Conservation (phyloP, 176 grass and related monocot genomes). For the Musa itinerans region DNA sequence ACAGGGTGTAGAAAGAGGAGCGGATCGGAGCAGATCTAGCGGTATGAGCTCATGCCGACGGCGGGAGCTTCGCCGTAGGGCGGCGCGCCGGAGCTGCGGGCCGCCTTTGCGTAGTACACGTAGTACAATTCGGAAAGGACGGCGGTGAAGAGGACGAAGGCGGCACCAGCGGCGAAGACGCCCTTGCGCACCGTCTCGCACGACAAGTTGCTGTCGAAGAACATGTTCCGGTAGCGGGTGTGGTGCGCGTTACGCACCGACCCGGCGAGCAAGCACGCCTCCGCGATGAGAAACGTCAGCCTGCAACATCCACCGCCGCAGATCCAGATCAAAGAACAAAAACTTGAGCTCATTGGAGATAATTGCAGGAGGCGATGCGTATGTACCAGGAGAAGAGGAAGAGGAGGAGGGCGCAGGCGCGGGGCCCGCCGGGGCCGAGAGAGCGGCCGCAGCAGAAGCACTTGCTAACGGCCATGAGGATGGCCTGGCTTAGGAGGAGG, state of each 20-base stretch:
- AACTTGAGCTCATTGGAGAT: background rate
- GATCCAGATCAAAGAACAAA: background rate
- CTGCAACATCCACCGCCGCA: constrained; percentile 19
- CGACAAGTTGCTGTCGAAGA: background rate
- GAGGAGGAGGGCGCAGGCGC: constrained; percentile 53
- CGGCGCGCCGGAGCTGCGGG: constrained; percentile 21
- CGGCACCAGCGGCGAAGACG: constrained; percentile 74
- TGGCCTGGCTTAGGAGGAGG: constrained; percentile 41
- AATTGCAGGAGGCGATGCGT: background rate
- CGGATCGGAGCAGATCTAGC: background rate
- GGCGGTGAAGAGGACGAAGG: constrained; percentile 73
- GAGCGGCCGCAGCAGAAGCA: constrained; percentile 92
- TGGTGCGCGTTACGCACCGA: constrained; percentile 79
- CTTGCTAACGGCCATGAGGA: constrained; percentile 36
- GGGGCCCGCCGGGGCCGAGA: constrained; percentile 39
- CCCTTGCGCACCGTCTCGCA: constrained; percentile 71
- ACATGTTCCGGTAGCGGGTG: constrained; percentile 44
- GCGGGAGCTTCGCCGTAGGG: constrained; percentile 16
- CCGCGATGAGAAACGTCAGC: constrained; percentile 65
- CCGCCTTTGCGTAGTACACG: constrained; percentile 54
- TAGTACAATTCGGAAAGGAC: constrained; percentile 56
- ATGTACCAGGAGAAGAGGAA: constrained; percentile 13
- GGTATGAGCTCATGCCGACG: constrained; percentile 53
- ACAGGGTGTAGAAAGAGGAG: no score
- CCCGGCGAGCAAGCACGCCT: constrained; percentile 74